Percentiles rank a stretch among this genome's conserved stretches.
phyloP scores from a whole-genome alignment of 495 filamentous ascomycete species.

The Pyrenula aspistea region DNA sequence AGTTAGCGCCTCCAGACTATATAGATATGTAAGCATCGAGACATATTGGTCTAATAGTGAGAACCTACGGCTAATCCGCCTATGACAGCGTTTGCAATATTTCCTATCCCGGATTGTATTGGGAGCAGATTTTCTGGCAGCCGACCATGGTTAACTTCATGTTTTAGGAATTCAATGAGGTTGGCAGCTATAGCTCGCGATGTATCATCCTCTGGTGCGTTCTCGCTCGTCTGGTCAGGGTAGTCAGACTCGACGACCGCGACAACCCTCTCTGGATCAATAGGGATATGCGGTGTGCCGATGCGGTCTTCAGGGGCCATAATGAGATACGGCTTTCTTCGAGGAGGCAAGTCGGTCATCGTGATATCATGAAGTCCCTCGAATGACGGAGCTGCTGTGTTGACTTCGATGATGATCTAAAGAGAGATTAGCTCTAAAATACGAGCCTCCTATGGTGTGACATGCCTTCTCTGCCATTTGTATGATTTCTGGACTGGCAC shows the following conservation, averaged over 20 bases:
- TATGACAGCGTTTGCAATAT: constrained; percentile 89
- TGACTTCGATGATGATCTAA: constrained; percentile 80
- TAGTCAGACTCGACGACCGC: constrained; percentile 79
- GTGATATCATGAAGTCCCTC: constrained; percentile 88
- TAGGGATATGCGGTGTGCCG: constrained; percentile 71
- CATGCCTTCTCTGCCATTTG: constrained; percentile 75
- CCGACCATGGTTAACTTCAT: constrained; percentile 67
- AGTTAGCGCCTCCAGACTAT: constrained; percentile 42
- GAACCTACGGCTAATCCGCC: constrained; percentile 46
- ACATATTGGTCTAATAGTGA: constrained; percentile 45
- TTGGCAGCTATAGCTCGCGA: constrained; percentile 66
- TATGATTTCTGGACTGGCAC: constrained; percentile 74
- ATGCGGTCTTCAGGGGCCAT: constrained; percentile 73
- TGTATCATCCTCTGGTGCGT: constrained; percentile 60
- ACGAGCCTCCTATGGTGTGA: neutral
- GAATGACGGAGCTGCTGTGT: constrained; percentile 74
- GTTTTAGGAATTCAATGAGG: constrained; percentile 76
- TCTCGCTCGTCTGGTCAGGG: constrained; percentile 68
- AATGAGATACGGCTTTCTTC: constrained; percentile 76
- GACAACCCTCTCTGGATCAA: constrained; percentile 80
- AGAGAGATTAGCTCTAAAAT: neutral
- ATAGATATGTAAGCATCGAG: constrained; percentile 83
- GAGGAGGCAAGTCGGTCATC: constrained; percentile 70
- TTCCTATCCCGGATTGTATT: constrained; percentile 82
- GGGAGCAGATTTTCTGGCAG: constrained; percentile 70